Percentiles rank a stretch among this genome's conserved stretches.
These are phyloP conservation scores for Trypanosoma platydactyli DNA, from an alignment of 208 protist genomes.

Conservation along the genomic window DNA sequence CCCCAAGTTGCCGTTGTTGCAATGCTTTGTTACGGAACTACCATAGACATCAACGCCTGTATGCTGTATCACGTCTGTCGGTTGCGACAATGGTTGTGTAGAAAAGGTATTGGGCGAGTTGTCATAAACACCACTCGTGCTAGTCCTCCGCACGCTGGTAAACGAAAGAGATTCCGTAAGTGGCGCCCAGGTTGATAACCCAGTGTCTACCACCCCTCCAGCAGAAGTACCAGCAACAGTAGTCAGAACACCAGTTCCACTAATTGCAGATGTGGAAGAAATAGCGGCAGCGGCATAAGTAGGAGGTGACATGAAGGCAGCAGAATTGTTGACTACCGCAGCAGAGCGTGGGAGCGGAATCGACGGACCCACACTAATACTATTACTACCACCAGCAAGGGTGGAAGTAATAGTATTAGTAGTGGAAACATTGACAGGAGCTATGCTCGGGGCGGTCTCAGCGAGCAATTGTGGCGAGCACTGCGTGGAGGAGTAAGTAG, in stretches of 20 bases:
- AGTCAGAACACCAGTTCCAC: background rate
- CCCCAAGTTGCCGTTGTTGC: no score
- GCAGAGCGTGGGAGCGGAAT: slow-evolving; percentile 24
- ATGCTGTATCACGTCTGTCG: slow-evolving; percentile 16
- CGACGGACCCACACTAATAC: slow-evolving; percentile 3
- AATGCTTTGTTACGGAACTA: background rate
- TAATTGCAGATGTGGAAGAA: background rate
- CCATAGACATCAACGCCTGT: slow-evolving; percentile 1
- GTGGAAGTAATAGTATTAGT: background rate
- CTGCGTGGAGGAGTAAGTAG: slow-evolving; percentile 26
- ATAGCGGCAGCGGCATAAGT: slow-evolving; percentile 3
- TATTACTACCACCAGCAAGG: background rate
- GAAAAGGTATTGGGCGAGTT: slow-evolving; percentile 11
- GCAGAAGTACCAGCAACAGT: background rate
- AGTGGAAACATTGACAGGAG: background rate
- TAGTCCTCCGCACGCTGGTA: background rate
- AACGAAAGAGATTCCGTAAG: slow-evolving; percentile 5
- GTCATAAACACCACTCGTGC: background rate
- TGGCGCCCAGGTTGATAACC: slow-evolving; percentile 14
- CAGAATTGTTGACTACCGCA: slow-evolving; percentile 2
- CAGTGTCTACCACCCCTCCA: background rate
- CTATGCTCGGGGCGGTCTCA: background rate
- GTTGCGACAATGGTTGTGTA: slow-evolving; percentile 1
- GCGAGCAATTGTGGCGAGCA: slow-evolving; percentile 5
- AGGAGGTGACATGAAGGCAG: slow-evolving; percentile 13